These are phyloP conservation scores for Pyrus pyrifolia DNA, from an alignment of 306 rosid genomes.

Conservation along the genomic window DNA sequence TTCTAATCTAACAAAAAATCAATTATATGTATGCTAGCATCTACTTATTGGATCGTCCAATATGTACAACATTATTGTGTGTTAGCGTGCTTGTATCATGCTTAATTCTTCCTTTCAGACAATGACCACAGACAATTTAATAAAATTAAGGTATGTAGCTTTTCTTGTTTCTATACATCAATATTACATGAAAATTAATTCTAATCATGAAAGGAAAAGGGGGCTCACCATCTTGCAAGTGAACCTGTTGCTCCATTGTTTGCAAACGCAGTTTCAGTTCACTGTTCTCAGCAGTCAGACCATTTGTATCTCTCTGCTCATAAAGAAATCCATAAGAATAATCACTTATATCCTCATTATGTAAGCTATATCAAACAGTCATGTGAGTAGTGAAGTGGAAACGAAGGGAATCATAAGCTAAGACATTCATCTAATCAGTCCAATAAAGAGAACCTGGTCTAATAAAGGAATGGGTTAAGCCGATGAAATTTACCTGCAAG, in stretches of 20 bases:
- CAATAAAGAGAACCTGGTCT: not conserved
- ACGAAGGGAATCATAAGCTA: not conserved
- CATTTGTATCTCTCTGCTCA: conserved; percentile 80
- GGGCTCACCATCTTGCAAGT: conserved; percentile 84
- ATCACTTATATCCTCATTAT: not conserved
- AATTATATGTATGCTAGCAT: not conserved
- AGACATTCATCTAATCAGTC: not conserved
- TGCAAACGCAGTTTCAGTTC: conserved; percentile 92
- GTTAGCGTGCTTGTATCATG: not conserved
- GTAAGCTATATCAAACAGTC: not conserved
- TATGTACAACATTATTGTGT: not conserved
- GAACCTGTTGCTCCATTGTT: conserved; percentile 97
- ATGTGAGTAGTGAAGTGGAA: too few relatives aligned
- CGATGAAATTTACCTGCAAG: conserved; percentile 56
- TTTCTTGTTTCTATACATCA: not conserved
- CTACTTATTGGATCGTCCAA: not conserved
- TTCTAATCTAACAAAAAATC: not conserved
- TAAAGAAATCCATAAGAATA: conserved; percentile 6
- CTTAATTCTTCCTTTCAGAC: not conserved
- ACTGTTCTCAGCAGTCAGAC: conserved; percentile 82
- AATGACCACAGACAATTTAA: not conserved
- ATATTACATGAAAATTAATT: not conserved
- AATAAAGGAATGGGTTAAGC: not conserved
- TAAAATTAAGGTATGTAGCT: not conserved
- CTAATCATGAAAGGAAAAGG: not conserved